Base-by-base conservation (phyloP, 192 early-diverging fungal species). In the Coemansia sp. region DNA sequence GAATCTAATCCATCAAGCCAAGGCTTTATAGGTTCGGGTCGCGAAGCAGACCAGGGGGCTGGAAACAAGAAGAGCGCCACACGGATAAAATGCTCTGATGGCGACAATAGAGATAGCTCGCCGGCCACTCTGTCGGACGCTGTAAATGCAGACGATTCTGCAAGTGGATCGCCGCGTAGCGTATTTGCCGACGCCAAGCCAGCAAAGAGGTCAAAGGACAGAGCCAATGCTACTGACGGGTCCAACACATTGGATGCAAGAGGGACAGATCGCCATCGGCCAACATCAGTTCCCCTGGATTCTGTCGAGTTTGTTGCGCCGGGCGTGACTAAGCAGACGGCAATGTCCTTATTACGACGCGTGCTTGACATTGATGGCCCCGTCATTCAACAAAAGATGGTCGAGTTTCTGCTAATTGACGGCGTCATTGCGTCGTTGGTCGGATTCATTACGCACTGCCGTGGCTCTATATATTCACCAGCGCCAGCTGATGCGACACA, bases 351-450 rank as follows among this genome's bases (percentile, higher is more conserved):
- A 13, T 72, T 83, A 17, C 72, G 73, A 19, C 75, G 75, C 9
- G 76, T 83, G 64, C 76, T 83, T 17, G 81, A 83, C 64, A 83
- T 83, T 63, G 81, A 83, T 20, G 67, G 70, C 2, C 81, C 81
- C 10, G 58, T 72, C n/a, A 78, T 83, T 42, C 81, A 83, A 64
- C 75, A 74, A 45, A 83, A 83, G 69, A 83, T 83, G 81, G 76
- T 83, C 39, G 76, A 83, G 72, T 83, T 83, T 48, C 76, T 83
- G 51, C 75, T 83, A 13, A 77, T 83, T 44, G 81, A 83, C 55
- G 81, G 81, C 43, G 81, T 78, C 46, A 83, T 83, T 39, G 81
- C 81, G 9, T 77, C 81, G 50, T 69, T 83, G 7, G 71, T 78
- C 48, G 81, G 76, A 13, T 83, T 78, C 59, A 75, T 83, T 39